These are phyloP conservation scores for Cyberlindnera maclurae DNA, from an alignment of 805 yeast genomes.

Conservation along the genomic window DNA sequence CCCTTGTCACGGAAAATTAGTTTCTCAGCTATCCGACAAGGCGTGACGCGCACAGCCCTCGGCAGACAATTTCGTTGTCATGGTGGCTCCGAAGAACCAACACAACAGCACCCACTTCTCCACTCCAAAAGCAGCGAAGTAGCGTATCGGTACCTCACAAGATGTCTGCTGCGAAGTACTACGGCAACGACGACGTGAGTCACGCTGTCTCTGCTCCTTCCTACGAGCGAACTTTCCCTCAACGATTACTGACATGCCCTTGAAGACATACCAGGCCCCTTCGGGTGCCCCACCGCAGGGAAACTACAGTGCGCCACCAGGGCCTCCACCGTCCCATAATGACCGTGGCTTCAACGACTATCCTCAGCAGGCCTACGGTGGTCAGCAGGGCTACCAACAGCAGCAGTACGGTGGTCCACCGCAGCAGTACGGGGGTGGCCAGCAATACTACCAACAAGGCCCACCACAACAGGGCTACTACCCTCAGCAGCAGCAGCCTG, in stretches of 20 bases:
- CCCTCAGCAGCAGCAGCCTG: slow-evolving; percentile 42
- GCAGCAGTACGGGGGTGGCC: slow-evolving; percentile 19
- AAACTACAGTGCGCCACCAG: slow-evolving; percentile 15
- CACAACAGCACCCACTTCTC: no score
- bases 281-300: slow-evolving; percentile 1
- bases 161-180: slow-evolving; percentile 19
- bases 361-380: slow-evolving; percentile 14
- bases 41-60: no score
- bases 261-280: slow-evolving; percentile 4
- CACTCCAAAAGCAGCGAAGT: no score
- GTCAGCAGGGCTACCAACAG: slow-evolving; percentile 20
- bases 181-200: slow-evolving; percentile 11
- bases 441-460: slow-evolving; percentile 30
- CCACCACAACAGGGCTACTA: slow-evolving; percentile 35
- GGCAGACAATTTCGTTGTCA: no score
- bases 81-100: neutral
- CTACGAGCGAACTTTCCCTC: neutral
- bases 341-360: slow-evolving; percentile 5
- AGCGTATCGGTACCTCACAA: no score
- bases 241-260: no score
- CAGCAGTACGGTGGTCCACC: slow-evolving; percentile 11
- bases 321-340: slow-evolving; percentile 11
- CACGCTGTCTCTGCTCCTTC: neutral
- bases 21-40: no score
- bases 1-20: no score